phyloP scores from a whole-genome alignment of 2,329 filamentous ascomycete species.

The Verticillium longisporum region DNA sequence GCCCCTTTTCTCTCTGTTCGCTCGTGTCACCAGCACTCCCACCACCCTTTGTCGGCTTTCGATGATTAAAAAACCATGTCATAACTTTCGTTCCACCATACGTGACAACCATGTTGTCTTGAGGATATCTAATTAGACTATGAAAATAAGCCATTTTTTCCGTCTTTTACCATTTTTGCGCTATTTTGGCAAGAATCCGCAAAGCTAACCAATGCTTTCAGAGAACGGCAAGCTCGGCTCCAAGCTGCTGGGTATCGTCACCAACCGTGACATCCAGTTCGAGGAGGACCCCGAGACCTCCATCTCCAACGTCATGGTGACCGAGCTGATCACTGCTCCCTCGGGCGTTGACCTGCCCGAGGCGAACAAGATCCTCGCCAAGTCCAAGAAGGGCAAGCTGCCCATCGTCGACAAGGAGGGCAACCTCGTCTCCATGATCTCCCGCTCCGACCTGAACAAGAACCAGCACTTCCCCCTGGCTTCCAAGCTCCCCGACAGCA shows the following conservation, averaged over 20 bases:
- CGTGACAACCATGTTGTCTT: conserved; percentile 70
- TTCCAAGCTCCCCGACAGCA: conserved; percentile 92
- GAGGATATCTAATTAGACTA: conserved; percentile 49
- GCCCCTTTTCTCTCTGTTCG: conserved; percentile 9
- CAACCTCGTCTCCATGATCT: conserved; percentile 88
- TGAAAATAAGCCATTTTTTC: background rate
- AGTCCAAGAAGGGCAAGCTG: conserved; percentile 98
- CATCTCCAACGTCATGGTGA: conserved; percentile 91
- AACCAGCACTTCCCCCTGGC: conserved; percentile 95
- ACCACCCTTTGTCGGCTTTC: conserved; percentile 22
- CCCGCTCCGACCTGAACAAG: conserved; percentile 94
- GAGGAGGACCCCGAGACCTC: conserved; percentile 66
- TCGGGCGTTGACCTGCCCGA: conserved; percentile 77
- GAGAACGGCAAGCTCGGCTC: conserved; percentile 89
- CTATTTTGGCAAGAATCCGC: background rate
- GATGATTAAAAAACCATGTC: conserved; percentile 76
- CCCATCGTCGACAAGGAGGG: conserved; percentile 79
- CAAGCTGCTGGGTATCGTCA: conserved; percentile 95
- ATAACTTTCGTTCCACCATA: conserved; percentile 99
- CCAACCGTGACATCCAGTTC: conserved; percentile 96
- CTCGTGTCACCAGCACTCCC: conserved; percentile 9
- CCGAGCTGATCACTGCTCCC: conserved; percentile 81
- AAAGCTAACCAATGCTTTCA: conserved; percentile 28
- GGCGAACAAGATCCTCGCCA: conserved; percentile 87
- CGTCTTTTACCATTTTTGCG: background rate